phyloP scores from a whole-genome alignment of 108 stramenopile genomes.

The Seminavis robusta region DNA sequence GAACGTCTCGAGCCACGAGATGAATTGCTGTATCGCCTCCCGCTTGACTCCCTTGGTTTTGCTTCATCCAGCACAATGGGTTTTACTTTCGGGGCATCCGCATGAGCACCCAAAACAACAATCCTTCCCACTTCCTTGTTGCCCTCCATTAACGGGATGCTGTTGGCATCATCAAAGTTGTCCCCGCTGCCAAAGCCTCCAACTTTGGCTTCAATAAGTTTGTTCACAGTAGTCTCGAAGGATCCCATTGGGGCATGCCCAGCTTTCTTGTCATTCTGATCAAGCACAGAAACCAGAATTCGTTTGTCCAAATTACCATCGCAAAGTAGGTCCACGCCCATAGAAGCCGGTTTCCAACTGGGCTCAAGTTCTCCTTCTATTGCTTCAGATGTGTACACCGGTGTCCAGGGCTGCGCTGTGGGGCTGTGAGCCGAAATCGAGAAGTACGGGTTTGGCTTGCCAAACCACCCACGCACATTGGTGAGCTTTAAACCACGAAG shows the following conservation, averaged over 20 bases:
- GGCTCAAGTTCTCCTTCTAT: constrained; percentile 69
- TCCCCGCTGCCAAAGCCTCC: too few relatives aligned
- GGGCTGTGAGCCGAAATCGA: constrained; percentile 40
- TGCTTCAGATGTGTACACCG: constrained; percentile 41
- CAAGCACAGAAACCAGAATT: constrained; percentile 53
- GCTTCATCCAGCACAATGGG: too few relatives aligned
- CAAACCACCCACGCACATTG: constrained; percentile 75
- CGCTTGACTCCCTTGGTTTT: too few relatives aligned
- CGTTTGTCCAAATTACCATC: constrained; percentile 40
- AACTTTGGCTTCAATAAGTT: constrained; percentile 12
- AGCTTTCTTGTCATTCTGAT: constrained; percentile 42
- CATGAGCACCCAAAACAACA: too few relatives aligned
- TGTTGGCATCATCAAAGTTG: too few relatives aligned
- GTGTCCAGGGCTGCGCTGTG: constrained; percentile 50
- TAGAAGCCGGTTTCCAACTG: constrained; percentile 39
- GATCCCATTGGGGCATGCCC: constrained; percentile 55
- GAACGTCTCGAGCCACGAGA: too few relatives aligned
- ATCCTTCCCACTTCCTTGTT: too few relatives aligned
- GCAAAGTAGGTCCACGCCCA: constrained; percentile 52
- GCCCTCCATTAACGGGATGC: too few relatives aligned
- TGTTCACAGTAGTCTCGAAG: constrained; percentile 46
- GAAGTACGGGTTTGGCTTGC: constrained; percentile 76
- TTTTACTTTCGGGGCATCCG: too few relatives aligned
- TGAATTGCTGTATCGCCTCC: too few relatives aligned
- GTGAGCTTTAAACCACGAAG: constrained; percentile 59